Evolutionary conservation across 176 grass and related monocot genomes (phyloP).

Genomic region (Aegilops tauschii): DNA sequence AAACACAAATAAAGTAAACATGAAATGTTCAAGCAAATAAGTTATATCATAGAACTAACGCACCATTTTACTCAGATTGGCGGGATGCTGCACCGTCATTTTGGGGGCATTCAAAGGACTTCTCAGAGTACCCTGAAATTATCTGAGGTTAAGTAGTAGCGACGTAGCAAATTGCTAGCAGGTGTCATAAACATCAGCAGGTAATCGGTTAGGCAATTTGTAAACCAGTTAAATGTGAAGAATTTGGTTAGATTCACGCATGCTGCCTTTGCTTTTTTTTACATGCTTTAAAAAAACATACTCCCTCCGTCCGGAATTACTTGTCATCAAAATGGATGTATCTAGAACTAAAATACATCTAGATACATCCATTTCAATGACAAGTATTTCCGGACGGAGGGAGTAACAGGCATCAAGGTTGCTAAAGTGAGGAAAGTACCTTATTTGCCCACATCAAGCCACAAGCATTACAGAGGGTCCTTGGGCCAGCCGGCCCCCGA

Average conservation of each 20-base stretch:
- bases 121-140: conserved; percentile 62
- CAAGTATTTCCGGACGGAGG: too few relatives aligned
- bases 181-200: background rate
- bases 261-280: conserved; percentile 1
- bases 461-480: conserved; percentile 67
- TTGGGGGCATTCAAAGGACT: conserved; percentile 49
- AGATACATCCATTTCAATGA: too few relatives aligned
- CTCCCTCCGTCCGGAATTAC: too few relatives aligned
- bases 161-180: conserved; percentile 3
- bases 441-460: conserved; percentile 80
- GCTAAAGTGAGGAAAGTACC: conserved; percentile 31
- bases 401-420: background rate
- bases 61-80: conserved; percentile 46
- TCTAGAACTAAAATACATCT: too few relatives aligned
- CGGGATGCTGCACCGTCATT: conserved; percentile 36
- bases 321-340: too few relatives aligned
- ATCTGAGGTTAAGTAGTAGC: background rate
- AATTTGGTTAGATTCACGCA: background rate
- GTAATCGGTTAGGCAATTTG: background rate
- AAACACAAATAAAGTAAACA: background rate
- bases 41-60: conserved; percentile 1
- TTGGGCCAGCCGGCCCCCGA: conserved; percentile 63
- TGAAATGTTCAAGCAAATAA: background rate
- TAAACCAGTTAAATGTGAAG: background rate
- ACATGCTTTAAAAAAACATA: background rate